Percentiles rank a stretch among this genome's conserved stretches.
These are phyloP conservation scores for Skeletonema menzelii DNA, from an alignment of 108 stramenopile genomes.

Conservation along the genomic window DNA sequence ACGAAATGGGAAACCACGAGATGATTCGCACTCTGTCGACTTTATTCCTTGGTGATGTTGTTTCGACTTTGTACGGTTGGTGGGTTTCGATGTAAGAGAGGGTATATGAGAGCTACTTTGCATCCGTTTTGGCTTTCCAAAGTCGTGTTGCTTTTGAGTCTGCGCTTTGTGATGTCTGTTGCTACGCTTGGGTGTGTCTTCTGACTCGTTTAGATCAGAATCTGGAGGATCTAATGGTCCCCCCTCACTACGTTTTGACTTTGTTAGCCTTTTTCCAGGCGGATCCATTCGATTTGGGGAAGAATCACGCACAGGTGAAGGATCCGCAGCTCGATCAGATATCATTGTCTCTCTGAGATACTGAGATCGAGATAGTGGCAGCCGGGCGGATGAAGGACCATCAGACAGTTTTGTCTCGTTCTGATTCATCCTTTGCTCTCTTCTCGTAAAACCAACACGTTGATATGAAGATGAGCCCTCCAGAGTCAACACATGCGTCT, in stretches of 20 bases:
- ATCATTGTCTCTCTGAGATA: not conserved
- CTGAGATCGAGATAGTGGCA: not conserved
- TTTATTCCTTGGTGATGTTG: not conserved
- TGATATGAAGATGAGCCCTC: not conserved
- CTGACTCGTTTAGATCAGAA: not conserved
- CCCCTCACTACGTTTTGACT: not conserved
- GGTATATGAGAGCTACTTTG: not conserved
- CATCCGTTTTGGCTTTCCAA: not conserved
- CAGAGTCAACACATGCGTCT: no score
- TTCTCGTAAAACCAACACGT: not conserved
- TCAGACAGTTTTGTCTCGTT: no score
- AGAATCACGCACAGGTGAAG: not conserved
- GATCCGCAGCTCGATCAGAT: not conserved
- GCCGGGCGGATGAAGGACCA: not conserved
- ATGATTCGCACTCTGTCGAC: not conserved
- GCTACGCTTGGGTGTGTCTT: not conserved
- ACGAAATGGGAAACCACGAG: not conserved
- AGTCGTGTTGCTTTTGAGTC: not conserved
- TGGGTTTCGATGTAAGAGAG: not conserved
- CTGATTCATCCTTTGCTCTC: not conserved
- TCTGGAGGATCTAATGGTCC: not conserved
- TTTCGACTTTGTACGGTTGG: not conserved
- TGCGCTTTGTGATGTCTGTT: not conserved
- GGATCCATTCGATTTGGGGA: not conserved
- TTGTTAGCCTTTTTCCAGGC: not conserved